A percentile compares a stretch with the other conserved stretches of the same genome.
Conservation (phyloP, 2,329 filamentous ascomycete genomes). For the Escovopsis sp. region DNA sequence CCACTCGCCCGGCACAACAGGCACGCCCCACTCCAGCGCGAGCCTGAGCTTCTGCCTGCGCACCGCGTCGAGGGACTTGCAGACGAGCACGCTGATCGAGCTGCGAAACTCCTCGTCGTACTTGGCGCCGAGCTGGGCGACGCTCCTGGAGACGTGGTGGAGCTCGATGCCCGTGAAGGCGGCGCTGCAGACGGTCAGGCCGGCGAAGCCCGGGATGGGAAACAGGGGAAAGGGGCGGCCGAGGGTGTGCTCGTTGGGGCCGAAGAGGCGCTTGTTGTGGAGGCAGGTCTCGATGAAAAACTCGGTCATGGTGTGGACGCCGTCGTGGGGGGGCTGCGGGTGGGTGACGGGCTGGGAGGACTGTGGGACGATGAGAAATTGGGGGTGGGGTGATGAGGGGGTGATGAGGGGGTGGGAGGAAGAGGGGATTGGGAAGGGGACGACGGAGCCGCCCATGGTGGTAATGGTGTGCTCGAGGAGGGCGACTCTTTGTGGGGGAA, state of each 20-base stretch:
- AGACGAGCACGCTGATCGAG: conserved; percentile 64
- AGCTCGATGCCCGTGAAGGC: conserved; percentile 75
- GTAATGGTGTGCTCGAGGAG: conserved; percentile 31
- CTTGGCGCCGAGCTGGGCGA: conserved; percentile 60
- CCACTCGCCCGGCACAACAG: conserved; percentile 72
- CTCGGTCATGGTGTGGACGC: conserved; percentile 53
- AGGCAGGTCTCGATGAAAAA: conserved; percentile 90
- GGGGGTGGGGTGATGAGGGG: conserved; percentile 13
- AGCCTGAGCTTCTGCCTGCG: conserved; percentile 64
- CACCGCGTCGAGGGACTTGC: conserved; percentile 41
- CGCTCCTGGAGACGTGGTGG: conserved; percentile 64
- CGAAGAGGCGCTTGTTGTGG: conserved; percentile 54
- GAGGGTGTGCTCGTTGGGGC: conserved; percentile 54
- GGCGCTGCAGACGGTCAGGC: conserved; percentile 62
- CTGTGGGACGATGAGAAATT: conserved; percentile 40
- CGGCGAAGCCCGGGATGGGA: conserved; percentile 52
- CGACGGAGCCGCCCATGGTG: conserved; percentile 31
- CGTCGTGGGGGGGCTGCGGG: conserved; percentile 20
- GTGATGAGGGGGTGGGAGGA: conserved; percentile 24
- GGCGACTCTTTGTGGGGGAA: conserved; percentile 34
- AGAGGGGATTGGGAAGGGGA: conserved; percentile 19
- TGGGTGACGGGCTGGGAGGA: conserved; percentile 29
- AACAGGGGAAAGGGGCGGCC: conserved; percentile 62
- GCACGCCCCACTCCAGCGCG: conserved; percentile 59
- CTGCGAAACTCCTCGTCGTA: conserved; percentile 67